Conservation (phyloP, 2,329 filamentous ascomycete genomes). For the Ceratocystis ficicola region DNA sequence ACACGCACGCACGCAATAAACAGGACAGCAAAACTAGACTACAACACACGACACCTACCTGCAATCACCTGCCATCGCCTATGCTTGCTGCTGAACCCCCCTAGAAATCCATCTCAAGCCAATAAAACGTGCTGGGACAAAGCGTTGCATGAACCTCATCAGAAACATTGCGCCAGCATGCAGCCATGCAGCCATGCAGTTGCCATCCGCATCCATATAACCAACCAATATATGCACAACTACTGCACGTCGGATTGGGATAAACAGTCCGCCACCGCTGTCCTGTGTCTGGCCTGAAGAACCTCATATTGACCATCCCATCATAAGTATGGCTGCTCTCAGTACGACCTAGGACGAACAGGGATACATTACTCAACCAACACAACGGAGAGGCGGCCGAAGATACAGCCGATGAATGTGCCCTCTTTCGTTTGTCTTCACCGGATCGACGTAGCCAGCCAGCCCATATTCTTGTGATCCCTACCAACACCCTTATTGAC, state of each 20-base stretch:
- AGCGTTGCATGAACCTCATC: neutral
- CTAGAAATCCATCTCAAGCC: too few relatives aligned
- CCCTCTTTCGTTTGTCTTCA: neutral
- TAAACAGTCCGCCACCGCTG: neutral
- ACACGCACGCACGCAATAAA: too few relatives aligned
- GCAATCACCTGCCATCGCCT: too few relatives aligned
- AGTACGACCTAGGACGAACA: neutral
- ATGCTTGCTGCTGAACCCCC: too few relatives aligned
- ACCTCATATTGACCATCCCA: neutral
- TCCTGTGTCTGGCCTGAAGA: too few relatives aligned
- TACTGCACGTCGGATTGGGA: neutral
- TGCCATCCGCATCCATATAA: neutral
- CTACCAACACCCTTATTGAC: too few relatives aligned
- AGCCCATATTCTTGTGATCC: too few relatives aligned
- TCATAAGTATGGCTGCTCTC: neutral
- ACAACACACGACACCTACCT: too few relatives aligned
- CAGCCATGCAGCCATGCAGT: neutral
- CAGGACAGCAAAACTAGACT: too few relatives aligned
- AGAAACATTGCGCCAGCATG: neutral
- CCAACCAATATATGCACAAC: constrained; percentile 3
- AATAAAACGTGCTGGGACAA: neutral
- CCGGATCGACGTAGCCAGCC: too few relatives aligned
- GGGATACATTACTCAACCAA: neutral
- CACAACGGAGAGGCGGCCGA: neutral
- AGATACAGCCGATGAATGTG: neutral